Evolutionary conservation across 768 basidiomycete species (phyloP), one percentile per base, ranked within the genome.

Genomic region (Leccinum boreale): DNA sequence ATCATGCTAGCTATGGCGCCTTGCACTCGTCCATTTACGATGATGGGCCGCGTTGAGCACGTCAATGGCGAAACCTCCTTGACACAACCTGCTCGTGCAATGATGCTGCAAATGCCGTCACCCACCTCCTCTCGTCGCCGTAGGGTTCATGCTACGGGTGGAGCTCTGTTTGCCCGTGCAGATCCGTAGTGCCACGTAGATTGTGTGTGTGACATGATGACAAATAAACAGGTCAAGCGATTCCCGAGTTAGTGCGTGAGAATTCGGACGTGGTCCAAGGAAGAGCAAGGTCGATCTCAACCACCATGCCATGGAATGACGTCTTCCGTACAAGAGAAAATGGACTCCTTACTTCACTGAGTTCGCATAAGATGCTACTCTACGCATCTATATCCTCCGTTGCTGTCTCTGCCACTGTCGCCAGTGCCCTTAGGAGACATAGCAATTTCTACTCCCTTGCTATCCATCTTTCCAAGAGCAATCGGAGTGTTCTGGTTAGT

Each of bases 371-470:
- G 53, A 73, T 94, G 52, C 70, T 87, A 26, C 69, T 91, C 47
- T 97, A 98, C 68, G 77, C 79, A 31, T 56, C 85, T 12, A 65
- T 87, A 56, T 94, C 93, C 28, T 75, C 85, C 50, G 61, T 84
- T 26, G 84, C 91, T 0, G 85, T 94, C 42, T 81, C 81, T 1
- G 85, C 82, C 19, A 88, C 90, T 26, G 79, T 98, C 59, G 74
- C 81, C 50, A 92, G 89, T 73, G 94, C 94, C 11, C 81, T 94
- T 67, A 82, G 85, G 66, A 86, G 81, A 53, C 82, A 95, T 65
- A 87, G 86, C 66, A 97, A 94, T 77, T 98, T 98, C 76, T 99
- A 95, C 71, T 89, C 94, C 15, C 89, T 96, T 3, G 85, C 92
- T 29, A 92, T 99, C 3, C 90, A 87, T 67, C 82, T 99, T n/a